Base-by-base conservation (phyloP, 2,329 filamentous ascomycete species). In the Ceratocystis eucalypticola region DNA sequence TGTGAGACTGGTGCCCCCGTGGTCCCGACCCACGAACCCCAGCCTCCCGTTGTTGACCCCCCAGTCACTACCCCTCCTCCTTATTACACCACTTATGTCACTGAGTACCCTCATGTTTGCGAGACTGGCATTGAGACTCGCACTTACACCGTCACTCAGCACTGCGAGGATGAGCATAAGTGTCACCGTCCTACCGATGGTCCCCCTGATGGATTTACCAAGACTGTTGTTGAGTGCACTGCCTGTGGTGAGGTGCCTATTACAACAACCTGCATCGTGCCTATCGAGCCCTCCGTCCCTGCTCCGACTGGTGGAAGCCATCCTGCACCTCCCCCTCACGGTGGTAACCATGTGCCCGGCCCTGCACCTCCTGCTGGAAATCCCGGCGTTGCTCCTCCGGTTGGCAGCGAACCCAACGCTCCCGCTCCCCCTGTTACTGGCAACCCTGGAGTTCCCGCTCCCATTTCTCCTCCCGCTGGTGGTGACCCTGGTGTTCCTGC, bases 91-190 rank as follows among this genome's bases (percentile, higher is more conserved):
- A 62, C 61, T 28, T 68, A 66, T 48, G 65, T 65, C 2, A 68
- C 65, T 7, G 68, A 68, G 66, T 66, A 67, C 44, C 61, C 63
- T 7, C 20, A 28, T 3, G 53, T 64, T 5, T 68, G 68, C 20
- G 57, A 67, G 37, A 68, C 62, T 10, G 68, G 68, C 30, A 28
- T 68, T 15, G 63, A 65, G 41, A 68, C 67, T 5, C 62, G 62
- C 55, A 69, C 68, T n/a, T 69, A 67, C 37, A 68, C 67, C 3
- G 62, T 69, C 62, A 69, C 68, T 12, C 50, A 69, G 46, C 65
- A 53, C 17, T 69, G 68, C 15, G 41, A 44, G 5, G 30, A 67
- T 25, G 44, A 48, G 22, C 41, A 63, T 8, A 41, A 57, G 28
- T 68, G 66, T 64, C 41, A 55, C 28, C 50, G 48, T 28, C 66